Evolutionary conservation across 176 grass and related monocot genomes (phyloP), one percentile per base, ranked within the genome.

Genomic region (Triticum urartu): DNA sequence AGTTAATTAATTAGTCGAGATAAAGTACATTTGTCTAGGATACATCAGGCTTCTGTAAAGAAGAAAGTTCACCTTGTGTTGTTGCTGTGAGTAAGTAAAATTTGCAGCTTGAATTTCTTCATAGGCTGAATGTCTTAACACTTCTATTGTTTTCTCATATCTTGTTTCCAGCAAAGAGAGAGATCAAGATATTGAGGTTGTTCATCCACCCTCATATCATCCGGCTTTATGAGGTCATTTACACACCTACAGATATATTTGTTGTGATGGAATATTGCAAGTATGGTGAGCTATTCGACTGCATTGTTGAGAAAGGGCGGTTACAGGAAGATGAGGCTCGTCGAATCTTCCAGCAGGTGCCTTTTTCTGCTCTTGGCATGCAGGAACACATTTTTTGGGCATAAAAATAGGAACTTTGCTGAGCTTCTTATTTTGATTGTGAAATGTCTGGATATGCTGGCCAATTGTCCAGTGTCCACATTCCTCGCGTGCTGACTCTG

Each of bases 171-270:
- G 95, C 94, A 70, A 98, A 93, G 72, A 89, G 93, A 86, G 95
- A 98, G 83, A 94, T 98, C 76, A 95, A 98, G 87, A 98, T 98
- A 85, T 68, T 98, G 69, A 95, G 87, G 84, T 40, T 95, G 83
- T 94, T 98, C 79, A 95, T 95, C 89, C 95, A 98, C 64, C 95
- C 95, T 5, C 95, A 98, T 88, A 93, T 95, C 81, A 94, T 98
- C 74, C 95, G 91, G 8, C 90, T 98, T 72, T 98, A 98, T 81
- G 95, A 98, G 58, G 95, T 95, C 67, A 98, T 98, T 85, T 92
- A 95, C 78, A 94, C 95, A 82, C 73, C 76, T 9, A 91, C 88
- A 62, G 90, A 98, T 86, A 95, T 95, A 88, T 98, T 89, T 84
- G 89, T 98, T 85, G 88, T 98, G 64, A 98, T 92, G 88, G 95